A percentile compares a stretch with the other conserved stretches of the same genome.
Evolutionary conservation across 73 alveolate species (phyloP).

Genomic region (Stentor roeselii): DNA sequence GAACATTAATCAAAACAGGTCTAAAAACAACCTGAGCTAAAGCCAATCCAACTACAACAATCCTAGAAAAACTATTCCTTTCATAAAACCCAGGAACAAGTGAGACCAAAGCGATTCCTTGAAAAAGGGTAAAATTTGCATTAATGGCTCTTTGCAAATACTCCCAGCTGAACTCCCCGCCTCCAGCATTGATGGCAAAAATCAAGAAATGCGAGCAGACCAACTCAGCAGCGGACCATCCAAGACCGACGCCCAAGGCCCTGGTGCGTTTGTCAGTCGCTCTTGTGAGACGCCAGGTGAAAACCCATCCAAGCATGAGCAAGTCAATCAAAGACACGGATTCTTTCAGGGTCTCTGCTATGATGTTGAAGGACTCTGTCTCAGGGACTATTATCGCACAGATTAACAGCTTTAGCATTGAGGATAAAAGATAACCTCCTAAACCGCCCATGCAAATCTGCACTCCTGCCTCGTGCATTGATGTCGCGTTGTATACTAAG

Average conservation of each 20-base stretch:
- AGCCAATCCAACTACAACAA: background rate
- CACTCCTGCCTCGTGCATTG: conserved; percentile 38
- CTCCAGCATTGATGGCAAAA: conserved; percentile 38
- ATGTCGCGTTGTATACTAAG: conserved; percentile 35
- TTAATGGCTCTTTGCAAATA: conserved; percentile 40
- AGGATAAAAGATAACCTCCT: conserved; percentile 34
- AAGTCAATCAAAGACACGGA: conserved; percentile 29
- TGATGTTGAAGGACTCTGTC: conserved; percentile 10
- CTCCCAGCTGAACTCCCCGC: conserved; percentile 51
- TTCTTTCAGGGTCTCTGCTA: conserved; percentile 21
- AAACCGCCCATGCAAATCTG: conserved; percentile 31
- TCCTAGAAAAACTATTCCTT: background rate
- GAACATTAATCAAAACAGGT: background rate
- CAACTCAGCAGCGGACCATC: conserved; percentile 42
- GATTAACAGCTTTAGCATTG: conserved; percentile 32
- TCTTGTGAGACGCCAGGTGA: conserved; percentile 5
- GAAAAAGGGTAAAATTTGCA: conserved; percentile 35
- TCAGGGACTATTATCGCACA: conserved; percentile 41
- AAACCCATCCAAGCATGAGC: conserved; percentile 21
- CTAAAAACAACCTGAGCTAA: background rate
- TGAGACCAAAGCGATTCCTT: conserved; percentile 3
- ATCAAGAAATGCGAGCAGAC: conserved; percentile 32
- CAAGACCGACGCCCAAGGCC: conserved; percentile 42
- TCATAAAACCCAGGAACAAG: background rate
- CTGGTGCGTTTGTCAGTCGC: conserved; percentile 34